Conservation (phyloP, 2,329 filamentous ascomycete genomes). For the Xenoacremonium recifei region DNA sequence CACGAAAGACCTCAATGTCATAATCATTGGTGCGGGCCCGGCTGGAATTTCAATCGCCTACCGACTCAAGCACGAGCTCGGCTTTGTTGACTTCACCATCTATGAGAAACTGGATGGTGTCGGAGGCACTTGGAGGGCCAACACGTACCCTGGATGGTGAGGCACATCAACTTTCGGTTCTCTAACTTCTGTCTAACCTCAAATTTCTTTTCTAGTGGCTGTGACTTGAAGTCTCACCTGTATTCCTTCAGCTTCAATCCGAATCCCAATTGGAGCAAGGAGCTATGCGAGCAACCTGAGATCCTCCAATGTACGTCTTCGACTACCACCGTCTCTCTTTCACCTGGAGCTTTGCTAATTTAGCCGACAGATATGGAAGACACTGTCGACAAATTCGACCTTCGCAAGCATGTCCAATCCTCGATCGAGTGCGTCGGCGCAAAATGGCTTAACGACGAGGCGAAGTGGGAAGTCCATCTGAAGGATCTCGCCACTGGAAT, state of each 20-base stretch:
- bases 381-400: conserved; percentile 19
- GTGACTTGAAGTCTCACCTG: conserved; percentile 14
- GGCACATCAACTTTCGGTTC: too few species aligned
- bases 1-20: conserved; percentile 10
- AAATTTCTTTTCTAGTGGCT: conserved; percentile 6
- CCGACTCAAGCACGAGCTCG: conserved; percentile 18
- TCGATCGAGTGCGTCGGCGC: conserved; percentile 20
- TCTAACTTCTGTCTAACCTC: background rate
- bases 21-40: conserved; percentile 23
- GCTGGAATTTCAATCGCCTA: conserved; percentile 19
- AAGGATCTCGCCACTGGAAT: conserved; percentile 14
- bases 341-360: conserved; percentile 1
- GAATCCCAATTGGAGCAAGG: conserved; percentile 14
- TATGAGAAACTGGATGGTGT: conserved; percentile 20
- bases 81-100: conserved; percentile 20
- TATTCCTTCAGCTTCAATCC: conserved; percentile 17
- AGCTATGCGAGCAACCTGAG: conserved; percentile 12
- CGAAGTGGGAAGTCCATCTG: conserved; percentile 19
- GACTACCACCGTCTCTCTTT: background rate
- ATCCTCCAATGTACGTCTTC: conserved; percentile 13
- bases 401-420: conserved; percentile 21
- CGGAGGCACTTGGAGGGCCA: conserved; percentile 20
- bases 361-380: conserved; percentile 12
- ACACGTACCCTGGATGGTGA: conserved; percentile 17
- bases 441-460: conserved; percentile 14